phyloP scores from a whole-genome alignment of 129 eudicot genomes.

The Flaveria trinervia region DNA sequence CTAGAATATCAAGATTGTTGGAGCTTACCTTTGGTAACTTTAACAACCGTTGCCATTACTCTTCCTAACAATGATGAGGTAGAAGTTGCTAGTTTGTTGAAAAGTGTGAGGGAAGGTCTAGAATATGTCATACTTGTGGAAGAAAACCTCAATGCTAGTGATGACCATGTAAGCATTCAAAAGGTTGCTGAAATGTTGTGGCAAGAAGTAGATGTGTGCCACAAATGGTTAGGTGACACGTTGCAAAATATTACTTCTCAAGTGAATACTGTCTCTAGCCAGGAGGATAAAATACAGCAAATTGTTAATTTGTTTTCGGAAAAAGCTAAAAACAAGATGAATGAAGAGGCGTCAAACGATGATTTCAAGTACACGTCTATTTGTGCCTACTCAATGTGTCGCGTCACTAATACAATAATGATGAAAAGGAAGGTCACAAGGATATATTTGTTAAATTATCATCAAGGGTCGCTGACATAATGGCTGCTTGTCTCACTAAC shows the following conservation, averaged over 20 bases:
- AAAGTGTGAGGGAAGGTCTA: constrained; percentile 22
- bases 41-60: constrained; percentile 39
- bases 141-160: constrained; percentile 16
- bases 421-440: no score
- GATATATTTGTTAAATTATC: no score
- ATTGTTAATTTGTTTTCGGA: no score
- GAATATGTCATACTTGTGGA: neutral
- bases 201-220: neutral
- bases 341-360: no score
- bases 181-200: neutral
- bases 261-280: no score
- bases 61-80: constrained; percentile 11
- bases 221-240: neutral
- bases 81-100: neutral
- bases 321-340: no score
- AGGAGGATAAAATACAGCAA: no score
- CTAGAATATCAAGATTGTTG: constrained; percentile 20
- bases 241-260: no score
- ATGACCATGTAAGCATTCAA: constrained; percentile 3
- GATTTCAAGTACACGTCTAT: no score
- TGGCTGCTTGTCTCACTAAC: constrained; percentile 39
- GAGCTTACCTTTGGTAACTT: neutral
- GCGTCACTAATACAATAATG: no score
- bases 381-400: no score
- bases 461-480: constrained; percentile 29